Evolutionary conservation across 2,329 filamentous ascomycete genomes (phyloP), one percentile per base, ranked within the genome.

Genomic region (Pyrenophora teres): DNA sequence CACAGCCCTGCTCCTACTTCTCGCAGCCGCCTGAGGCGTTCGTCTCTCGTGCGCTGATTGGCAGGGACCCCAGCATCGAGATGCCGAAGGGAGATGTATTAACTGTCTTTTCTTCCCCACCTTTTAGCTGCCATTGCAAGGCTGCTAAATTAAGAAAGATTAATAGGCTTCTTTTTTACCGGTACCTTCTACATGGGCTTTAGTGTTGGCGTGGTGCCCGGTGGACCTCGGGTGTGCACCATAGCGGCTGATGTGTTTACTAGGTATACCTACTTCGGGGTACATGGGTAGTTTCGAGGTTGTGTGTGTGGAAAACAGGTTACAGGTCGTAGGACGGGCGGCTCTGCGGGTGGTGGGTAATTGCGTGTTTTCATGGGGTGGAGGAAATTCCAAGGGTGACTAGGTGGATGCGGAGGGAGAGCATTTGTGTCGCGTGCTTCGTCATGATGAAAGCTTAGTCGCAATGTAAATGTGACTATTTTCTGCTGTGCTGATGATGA

Each of bases 281-380:
- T 43, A 35, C 30, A 35, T 35, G 30, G 21, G n/a, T 7, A 15
- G 12, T 40, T 40, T 12, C 15, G 10, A 9, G 27, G 23, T 25
- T 13, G 25, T 7, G 25, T 9, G 2, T 30, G 27, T 30, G 27
- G 9, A 30, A 30, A 30, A 54, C 32, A 30, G 38, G 40, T 45
- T 18, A 37, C 25, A 15, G 54, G 19, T 36, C 43, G 61, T 59
- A 46, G 52, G 52, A 63, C 62, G 62, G 61, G 65, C 63, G 65
- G 65, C 65, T 68, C 64, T 68, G 65, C 65, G 65, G 62, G 57
- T 54, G 53, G 42, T 45, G 51, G 57, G 13, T 44, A 49, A 27
- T 40, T n/a, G 16, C 35, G 35, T 36, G 21, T 25, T 30, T 25
- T 13, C 3, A 38, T 38, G 36, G 36, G 31, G 39, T 37, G 4